Evolutionary conservation across 441 rosid species (phyloP), one percentile per base, ranked within the genome.

Genomic region (Daphne laureola): DNA sequence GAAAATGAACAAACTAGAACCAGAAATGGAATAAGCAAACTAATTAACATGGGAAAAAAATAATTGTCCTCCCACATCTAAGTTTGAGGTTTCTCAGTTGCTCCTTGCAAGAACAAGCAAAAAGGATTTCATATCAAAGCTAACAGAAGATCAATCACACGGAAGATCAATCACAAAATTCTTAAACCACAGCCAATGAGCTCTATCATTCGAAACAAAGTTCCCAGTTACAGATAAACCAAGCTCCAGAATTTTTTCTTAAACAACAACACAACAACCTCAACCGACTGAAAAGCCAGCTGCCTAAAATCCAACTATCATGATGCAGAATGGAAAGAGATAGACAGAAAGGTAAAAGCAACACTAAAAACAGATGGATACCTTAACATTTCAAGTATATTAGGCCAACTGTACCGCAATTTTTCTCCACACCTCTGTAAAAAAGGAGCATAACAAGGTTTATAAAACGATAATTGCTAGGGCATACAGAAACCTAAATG

Each of bases 351-450:
- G 27, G 14, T 16, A n/a, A 45, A 55, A 49, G 48, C 3, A 14
- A 42, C 58, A 48, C 44, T 58, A 26, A 35, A 49, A 51, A 46
- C 26, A 44, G 43, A 73, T 36, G 55, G 55, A 67, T 69, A 93
- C 99, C 99, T 85, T 76, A 94, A 73, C 78, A 84, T 75, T 65
- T 87, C 97, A 70, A 94, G 97, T 73, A 94, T 87, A 68, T 75
- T 68, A 55, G 87, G 79, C 99, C 97, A 90, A 71, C 96, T 87
- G 80, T 75, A 82, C 65, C 46, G 75, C 74, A 94, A 61, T 67
- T 74, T 87, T 76, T 94, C 99, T 48, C 95, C 99, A 67, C 95
- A 83, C 67, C 97, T 79, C 99, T 93, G 88, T 55, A 46, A 67
- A 62, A 66, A 51, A 41, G 65, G 40, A 21, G 35, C 35, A 59